Evolutionary conservation across 805 yeast genomes (phyloP).

Genomic region (Barnettozyma vustinii): DNA sequence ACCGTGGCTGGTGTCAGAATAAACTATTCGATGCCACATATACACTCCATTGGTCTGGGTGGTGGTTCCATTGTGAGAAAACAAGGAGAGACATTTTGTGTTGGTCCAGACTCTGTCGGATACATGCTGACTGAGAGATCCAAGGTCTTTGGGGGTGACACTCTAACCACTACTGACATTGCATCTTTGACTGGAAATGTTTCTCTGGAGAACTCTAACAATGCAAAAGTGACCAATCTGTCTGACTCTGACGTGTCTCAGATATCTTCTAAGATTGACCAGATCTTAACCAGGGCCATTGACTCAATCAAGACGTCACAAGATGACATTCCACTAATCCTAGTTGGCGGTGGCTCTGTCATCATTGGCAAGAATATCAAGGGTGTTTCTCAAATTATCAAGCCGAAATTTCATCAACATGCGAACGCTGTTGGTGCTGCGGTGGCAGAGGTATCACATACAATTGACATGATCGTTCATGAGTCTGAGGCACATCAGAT

Average conservation of each 20-base stretch:
- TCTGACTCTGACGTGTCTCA: neutral
- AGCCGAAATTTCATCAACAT: constrained; percentile 37
- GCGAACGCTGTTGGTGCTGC: constrained; percentile 51
- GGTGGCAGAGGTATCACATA: constrained; percentile 35
- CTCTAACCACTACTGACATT: constrained; percentile 36
- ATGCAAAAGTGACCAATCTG: neutral
- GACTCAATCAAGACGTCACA: constrained; percentile 42
- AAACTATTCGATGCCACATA: constrained; percentile 48
- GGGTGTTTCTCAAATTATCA: constrained; percentile 38
- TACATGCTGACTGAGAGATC: constrained; percentile 28
- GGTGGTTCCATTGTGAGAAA: constrained; percentile 42
- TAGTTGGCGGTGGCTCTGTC: constrained; percentile 48
- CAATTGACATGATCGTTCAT: neutral
- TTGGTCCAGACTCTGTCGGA: constrained; percentile 48
- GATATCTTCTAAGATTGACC: constrained; percentile 23
- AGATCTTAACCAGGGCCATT: constrained; percentile 22
- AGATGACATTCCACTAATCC: constrained; percentile 37
- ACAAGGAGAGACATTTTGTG: constrained; percentile 22
- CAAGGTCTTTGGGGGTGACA: constrained; percentile 38
- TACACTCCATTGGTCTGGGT: constrained; percentile 44
- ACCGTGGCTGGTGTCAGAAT: constrained; percentile 43
- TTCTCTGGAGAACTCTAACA: neutral
- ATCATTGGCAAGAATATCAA: constrained; percentile 34
- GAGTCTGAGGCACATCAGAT: constrained; percentile 5
- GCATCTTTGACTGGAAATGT: constrained; percentile 21